Evolutionary conservation across 2,329 filamentous ascomycete species (phyloP), one percentile per base, ranked within the genome.

Genomic region (Scortechinia acanthostroma): DNA sequence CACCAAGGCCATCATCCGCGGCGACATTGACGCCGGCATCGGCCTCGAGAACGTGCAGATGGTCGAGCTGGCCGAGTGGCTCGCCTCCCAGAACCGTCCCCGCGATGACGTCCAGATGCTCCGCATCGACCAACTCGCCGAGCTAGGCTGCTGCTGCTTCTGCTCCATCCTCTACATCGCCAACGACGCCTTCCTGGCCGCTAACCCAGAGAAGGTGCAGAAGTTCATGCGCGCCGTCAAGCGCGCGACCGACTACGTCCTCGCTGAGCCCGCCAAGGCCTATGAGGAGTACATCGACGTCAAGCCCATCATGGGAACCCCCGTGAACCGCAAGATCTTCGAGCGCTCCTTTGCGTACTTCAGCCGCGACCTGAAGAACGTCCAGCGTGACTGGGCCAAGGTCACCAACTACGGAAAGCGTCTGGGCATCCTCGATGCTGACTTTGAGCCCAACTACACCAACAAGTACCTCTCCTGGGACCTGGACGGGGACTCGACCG

Each of bases 121-220:
- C 16, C 80, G 86, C 55, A 90, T 90, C 56, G 86, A 90, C 59
- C 77, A 89, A 66, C 80, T 90, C 21, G 86, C 86, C 23, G 83
- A 88, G 61, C 71, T 89, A 2, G 86, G 86, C 43, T 90, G 86
- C 69, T 90, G 86, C 76, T 90, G 86, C 72, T 90, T 90, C 76
- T 90, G 86, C 65, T 80, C 80, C 21, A 86, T 90, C 60, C 71
- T 90, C 33, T 89, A 90, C 70, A 90, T 90, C 51, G 85, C 80
- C 54, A 89, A 90, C 63, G 83, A 89, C 55, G 57, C 57, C 5
- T 90, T 90, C 65, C 62, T 89, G 40, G 59, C 68, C n/a, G 66
- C 76, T 48, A 77, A 88, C 63, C 78, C 79, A 0, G 80, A 79
- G 1, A 80, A 83, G 58, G 78, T 86, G 2, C 63, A 64, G 47